Conservation (phyloP, 140 eudicot species). For the Senecio squalidus region DNA sequence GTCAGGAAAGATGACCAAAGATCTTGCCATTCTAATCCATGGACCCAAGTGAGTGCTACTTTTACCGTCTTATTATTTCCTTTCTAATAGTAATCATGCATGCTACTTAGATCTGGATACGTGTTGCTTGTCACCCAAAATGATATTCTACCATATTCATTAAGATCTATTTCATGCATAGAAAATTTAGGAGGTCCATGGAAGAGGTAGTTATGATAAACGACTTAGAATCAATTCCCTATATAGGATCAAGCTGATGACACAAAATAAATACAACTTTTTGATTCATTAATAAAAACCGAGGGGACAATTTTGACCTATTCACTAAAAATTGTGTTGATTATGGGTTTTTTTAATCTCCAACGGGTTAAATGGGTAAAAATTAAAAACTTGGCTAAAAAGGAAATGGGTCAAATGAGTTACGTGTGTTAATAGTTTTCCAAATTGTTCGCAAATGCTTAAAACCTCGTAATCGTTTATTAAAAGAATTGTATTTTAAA, state of each 20-base stretch:
- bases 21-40: slow-evolving; percentile 79
- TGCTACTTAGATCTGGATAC: slow-evolving; percentile 5
- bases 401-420: too few species aligned
- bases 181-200: neutral
- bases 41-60: slow-evolving; percentile 65
- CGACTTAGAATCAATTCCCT: neutral
- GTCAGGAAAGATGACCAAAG: slow-evolving; percentile 95
- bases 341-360: too few species aligned
- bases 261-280: neutral
- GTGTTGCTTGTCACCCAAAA: neutral
- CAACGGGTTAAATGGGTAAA: too few species aligned
- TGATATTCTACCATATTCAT: neutral
- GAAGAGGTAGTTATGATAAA: neutral
- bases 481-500: too few species aligned
- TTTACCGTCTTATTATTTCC: neutral
- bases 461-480: too few species aligned
- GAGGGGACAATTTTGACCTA: too few species aligned
- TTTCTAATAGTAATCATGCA: neutral
- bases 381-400: too few species aligned
- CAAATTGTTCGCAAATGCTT: too few species aligned
- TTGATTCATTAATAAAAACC: neutral
- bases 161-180: neutral
- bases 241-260: neutral
- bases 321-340: too few species aligned
- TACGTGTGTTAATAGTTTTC: too few species aligned